Evolutionary conservation across 164 flowering plant genomes (phyloP).

Genomic region (Annona cherimola): DNA sequence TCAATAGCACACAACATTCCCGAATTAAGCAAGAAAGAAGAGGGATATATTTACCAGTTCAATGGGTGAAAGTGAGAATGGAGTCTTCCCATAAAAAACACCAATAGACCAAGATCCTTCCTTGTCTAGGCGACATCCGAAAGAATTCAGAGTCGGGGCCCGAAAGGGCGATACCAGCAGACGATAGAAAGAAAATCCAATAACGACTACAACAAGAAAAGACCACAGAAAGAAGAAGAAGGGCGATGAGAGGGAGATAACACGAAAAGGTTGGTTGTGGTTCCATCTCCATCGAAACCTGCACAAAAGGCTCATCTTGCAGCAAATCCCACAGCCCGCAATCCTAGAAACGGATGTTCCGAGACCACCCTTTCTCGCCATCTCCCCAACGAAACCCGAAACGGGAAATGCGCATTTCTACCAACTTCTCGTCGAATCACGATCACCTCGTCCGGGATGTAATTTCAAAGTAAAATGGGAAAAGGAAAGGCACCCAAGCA

Average conservation of each 20-base stretch:
- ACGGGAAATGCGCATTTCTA: conserved; percentile 2
- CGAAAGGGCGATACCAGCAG: conserved; percentile 5
- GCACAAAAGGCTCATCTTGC: conserved; percentile 7
- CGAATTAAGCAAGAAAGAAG: not conserved
- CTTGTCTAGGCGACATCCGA: conserved; percentile 6
- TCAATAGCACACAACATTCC: not conserved
- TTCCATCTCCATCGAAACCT: conserved; percentile 8
- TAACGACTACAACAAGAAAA: not conserved
- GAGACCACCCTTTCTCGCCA: conserved; percentile 7
- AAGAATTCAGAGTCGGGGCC: not conserved
- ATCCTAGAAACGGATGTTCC: not conserved
- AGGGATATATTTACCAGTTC: conserved; percentile 8
- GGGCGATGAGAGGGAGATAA: conserved; percentile 1
- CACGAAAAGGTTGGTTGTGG: conserved; percentile 2
- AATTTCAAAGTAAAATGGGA: not conserved
- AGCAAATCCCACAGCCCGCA: conserved; percentile 1
- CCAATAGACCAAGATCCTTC: conserved; percentile 19
- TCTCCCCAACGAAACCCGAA: not conserved
- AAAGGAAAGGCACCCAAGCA: not conserved
- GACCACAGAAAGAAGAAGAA: conserved; percentile 10
- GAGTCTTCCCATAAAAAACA: conserved; percentile 10
- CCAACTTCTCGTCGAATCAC: not conserved
- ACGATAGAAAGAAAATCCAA: conserved; percentile 2
- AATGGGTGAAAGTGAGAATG: conserved; percentile 13
- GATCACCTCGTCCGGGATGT: not conserved